Conservation (phyloP, 176 grass and related monocot species). For the Eremochloa ophiuroides region DNA sequence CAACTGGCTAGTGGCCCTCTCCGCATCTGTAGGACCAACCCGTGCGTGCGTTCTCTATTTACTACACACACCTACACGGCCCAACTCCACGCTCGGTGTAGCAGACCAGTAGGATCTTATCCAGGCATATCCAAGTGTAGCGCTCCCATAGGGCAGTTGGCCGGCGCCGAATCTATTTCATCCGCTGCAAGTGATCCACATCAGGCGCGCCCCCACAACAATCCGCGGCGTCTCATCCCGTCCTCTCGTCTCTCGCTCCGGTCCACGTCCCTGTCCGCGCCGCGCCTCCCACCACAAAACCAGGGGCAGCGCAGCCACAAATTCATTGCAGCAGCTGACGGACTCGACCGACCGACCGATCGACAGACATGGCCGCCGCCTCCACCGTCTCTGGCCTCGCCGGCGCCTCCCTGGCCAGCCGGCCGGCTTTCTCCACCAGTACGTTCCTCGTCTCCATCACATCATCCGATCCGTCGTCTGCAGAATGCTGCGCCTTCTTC, state of each 20-base stretch:
- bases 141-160: constrained; percentile 34
- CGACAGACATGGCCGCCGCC: constrained; percentile 42
- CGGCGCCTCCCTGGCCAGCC: constrained; percentile 40
- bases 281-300: constrained; percentile 27
- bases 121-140: constrained; percentile 65
- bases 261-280: not conserved
- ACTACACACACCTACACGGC: too few relatives aligned
- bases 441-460: not conserved
- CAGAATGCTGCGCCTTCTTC: not conserved
- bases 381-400: constrained; percentile 52
- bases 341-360: not conserved
- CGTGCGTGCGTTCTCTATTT: too few relatives aligned
- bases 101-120: constrained; percentile 45
- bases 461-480: not conserved
- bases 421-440: constrained; percentile 46
- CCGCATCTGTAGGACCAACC: too few relatives aligned
- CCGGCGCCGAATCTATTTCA: constrained; percentile 46
- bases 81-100: not conserved
- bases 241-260: not conserved
- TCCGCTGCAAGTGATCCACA: constrained; percentile 68
- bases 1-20: too few relatives aligned
- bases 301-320: not conserved
- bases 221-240: not conserved
- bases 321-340: not conserved
- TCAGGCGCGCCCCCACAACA: constrained; percentile 38